phyloP scores from a whole-genome alignment of 371 early-diverging fungal species.

The Nosema muscidifuracis region DNA sequence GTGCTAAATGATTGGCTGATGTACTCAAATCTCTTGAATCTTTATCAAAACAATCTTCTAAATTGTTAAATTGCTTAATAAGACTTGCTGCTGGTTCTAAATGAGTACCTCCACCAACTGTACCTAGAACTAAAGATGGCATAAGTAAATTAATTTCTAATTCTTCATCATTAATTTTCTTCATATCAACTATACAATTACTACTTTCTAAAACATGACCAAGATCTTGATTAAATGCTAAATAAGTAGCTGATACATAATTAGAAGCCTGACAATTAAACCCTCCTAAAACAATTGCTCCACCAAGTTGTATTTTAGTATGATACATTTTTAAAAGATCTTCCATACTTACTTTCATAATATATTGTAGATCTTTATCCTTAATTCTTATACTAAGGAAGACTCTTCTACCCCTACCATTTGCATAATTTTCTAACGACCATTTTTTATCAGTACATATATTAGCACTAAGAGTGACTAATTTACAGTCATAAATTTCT shows the following conservation, averaged over 20 bases:
- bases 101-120: slow-evolving; percentile 84
- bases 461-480: slow-evolving; percentile 75
- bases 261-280: slow-evolving; percentile 92
- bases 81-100: slow-evolving; percentile 77
- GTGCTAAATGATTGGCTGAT: slow-evolving; percentile 72
- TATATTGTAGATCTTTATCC: slow-evolving; percentile 7
- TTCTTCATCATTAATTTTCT: slow-evolving; percentile 68
- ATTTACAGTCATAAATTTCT: background rate
- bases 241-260: slow-evolving; percentile 79
- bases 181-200: slow-evolving; percentile 86
- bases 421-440: slow-evolving; percentile 88
- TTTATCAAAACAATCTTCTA: slow-evolving; percentile 70
- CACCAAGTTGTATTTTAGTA: slow-evolving; percentile 65
- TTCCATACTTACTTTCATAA: slow-evolving; percentile 28
- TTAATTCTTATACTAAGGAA: slow-evolving; percentile 28
- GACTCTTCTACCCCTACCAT: slow-evolving; percentile 71
- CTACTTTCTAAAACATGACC: slow-evolving; percentile 88
- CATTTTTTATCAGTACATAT: slow-evolving; percentile 94
- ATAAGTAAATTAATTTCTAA: slow-evolving; percentile 78
- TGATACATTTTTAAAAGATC: slow-evolving; percentile 31
- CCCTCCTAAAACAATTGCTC: slow-evolving; percentile 89
- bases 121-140: slow-evolving; percentile 88
- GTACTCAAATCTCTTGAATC: slow-evolving; percentile 69
- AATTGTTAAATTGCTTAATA: slow-evolving; percentile 76
- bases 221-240: slow-evolving; percentile 90